These are phyloP conservation scores for Lasiodiplodia gonubiensis DNA, from an alignment of 2,329 filamentous ascomycete genomes.

Conservation along the genomic window DNA sequence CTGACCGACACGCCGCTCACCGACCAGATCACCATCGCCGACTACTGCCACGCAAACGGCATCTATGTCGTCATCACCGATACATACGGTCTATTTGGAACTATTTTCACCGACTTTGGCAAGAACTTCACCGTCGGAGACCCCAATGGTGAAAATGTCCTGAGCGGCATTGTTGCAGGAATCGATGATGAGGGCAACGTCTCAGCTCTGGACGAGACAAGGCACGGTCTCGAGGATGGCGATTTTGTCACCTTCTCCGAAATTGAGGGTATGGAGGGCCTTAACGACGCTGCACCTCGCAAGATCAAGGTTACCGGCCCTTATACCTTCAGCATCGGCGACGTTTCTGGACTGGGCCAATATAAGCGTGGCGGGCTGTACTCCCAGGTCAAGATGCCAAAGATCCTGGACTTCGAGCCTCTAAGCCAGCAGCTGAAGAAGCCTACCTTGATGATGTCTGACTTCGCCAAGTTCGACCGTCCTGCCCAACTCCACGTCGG, in stretches of 20 bases:
- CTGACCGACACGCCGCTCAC: conserved; percentile 82
- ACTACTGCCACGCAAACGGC: conserved; percentile 92
- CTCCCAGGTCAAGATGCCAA: conserved; percentile 98
- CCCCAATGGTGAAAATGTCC: conserved; percentile 84
- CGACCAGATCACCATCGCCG: conserved; percentile 81
- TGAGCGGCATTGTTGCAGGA: conserved; percentile 85
- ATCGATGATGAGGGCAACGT: conserved; percentile 91
- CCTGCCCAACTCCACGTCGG: conserved; percentile 90
- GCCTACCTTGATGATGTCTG: conserved; percentile 88
- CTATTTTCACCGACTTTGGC: conserved; percentile 96
- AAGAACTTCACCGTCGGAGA: conserved; percentile 91
- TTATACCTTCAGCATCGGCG: conserved; percentile 96
- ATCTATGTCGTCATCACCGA: conserved; percentile 90
- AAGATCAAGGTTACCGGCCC: conserved; percentile 93
- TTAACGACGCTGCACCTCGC: conserved; percentile 83
- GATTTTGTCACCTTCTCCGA: conserved; percentile 96
- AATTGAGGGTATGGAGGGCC: conserved; percentile 84
- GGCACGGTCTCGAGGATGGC: conserved; percentile 93
- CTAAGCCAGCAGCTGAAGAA: conserved; percentile 79
- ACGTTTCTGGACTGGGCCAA: conserved; percentile 83
- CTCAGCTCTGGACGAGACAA: conserved; percentile 90
- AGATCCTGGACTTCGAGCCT: conserved; percentile 85
- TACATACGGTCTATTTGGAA: conserved; percentile 92
- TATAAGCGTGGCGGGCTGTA: conserved; percentile 90
- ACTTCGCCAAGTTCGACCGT: conserved; percentile 97